Base-by-base conservation (phyloP, 2,329 filamentous ascomycete species). In the Epicoccum sorghinum region DNA sequence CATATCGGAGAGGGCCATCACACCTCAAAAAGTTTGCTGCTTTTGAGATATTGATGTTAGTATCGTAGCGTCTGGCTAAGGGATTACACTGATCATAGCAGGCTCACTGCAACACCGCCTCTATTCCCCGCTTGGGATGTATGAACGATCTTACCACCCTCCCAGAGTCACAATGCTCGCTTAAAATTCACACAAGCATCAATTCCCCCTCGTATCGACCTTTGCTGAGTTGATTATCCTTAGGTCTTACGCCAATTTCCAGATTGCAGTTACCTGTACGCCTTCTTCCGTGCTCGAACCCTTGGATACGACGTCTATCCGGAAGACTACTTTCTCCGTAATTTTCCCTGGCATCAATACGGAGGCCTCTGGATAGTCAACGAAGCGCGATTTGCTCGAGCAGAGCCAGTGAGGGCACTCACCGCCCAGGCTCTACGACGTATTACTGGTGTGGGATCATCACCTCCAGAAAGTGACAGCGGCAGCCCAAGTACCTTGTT, bases 21-120 rank as follows among this genome's bases (percentile, higher is more conserved):
- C 90, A 93, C 65, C 77, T 97, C 36, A 79, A 80, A 56, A 88
- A 83, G 58, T 90, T 90, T 67, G 81, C 83, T 53, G 86, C 90
- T 59, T 97, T 96, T 72, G 93, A 98, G 75, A 75, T 91, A 45
- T 78, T 96, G 29, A 87, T 83, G 89, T 90, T 77, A 68, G 84
- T 76, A 3, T 24, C 14, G 22, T 30, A 9, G n/a, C 27, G 6
- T 2, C 4, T 23, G 27, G 27, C 10, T 25, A 22, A 1, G 7
- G n/a, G 35, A 1, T 23, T 2, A 18, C n/a, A n/a, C 61, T 62
- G 24, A 64, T 45, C n/a, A 13, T 36, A 29, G 2, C 39, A 75
- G 73, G 64, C 67, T 76, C 33, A 71, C 70, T 12, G 73, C 70
- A 27, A 68, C 68, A 45, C 71, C 73, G 12, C 73, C 73, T 29